phyloP scores from a whole-genome alignment of 768 basidiomycete species.

The Leccinum subtestaceum region DNA sequence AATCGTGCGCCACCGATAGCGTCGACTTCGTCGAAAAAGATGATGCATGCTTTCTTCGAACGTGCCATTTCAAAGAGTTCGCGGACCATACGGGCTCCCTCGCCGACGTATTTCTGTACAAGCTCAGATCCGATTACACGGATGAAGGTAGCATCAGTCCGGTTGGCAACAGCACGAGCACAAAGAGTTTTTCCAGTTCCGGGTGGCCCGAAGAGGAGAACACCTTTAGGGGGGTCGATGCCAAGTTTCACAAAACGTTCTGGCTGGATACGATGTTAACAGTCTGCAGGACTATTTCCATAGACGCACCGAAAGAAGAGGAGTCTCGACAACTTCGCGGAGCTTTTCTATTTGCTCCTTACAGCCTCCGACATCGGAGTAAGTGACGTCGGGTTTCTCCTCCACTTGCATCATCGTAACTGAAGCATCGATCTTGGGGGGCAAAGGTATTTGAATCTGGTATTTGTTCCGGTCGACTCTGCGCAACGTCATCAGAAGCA shows the following conservation, averaged over 20 bases:
- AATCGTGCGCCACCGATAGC: slow-evolving; percentile 98
- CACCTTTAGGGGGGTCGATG: slow-evolving; percentile 98
- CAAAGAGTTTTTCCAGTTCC: slow-evolving; percentile 99
- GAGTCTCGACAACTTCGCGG: slow-evolving; percentile 96
- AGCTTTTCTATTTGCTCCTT: slow-evolving; percentile 99
- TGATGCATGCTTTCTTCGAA: slow-evolving; percentile 98
- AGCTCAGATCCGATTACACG: slow-evolving; percentile 98
- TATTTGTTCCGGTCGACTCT: slow-evolving; percentile 97
- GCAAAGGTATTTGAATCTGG: slow-evolving; percentile 97
- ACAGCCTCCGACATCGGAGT: slow-evolving; percentile 96
- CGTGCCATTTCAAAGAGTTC: slow-evolving; percentile 99
- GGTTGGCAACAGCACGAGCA: slow-evolving; percentile 96
- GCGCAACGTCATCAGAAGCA: slow-evolving; percentile 7
- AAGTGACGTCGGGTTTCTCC: slow-evolving; percentile 97
- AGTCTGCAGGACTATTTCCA: not conserved
- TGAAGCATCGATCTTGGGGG: slow-evolving; percentile 98
- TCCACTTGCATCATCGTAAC: slow-evolving; percentile 99
- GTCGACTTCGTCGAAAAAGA: slow-evolving; percentile 99
- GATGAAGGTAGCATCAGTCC: slow-evolving; percentile 98
- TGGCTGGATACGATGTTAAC: slow-evolving; percentile 58
- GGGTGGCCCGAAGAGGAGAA: slow-evolving; percentile 92
- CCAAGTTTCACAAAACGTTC: slow-evolving; percentile 97
- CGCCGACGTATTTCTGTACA: slow-evolving; percentile 99
- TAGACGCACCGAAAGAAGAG: slow-evolving; percentile 78
- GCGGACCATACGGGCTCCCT: slow-evolving; percentile 97